Percentiles rank a stretch among this genome's conserved stretches.
phyloP scores from a whole-genome alignment of 1,284 basidiomycete genomes.

The Chalciporus sp. region DNA sequence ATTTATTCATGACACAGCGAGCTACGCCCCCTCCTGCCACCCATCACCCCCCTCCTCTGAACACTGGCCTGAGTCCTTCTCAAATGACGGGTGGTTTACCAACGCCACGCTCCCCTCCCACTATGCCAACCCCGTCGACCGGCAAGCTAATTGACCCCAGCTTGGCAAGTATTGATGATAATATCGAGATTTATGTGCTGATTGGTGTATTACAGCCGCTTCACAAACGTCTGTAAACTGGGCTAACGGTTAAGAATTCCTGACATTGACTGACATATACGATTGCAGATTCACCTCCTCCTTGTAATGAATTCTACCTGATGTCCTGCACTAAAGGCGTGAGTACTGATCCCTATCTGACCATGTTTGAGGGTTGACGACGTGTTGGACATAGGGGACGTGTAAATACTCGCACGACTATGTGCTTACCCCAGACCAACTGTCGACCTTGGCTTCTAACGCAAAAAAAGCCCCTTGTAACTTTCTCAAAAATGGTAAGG shows the following conservation, averaged over 20 bases:
- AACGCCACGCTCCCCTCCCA: constrained; percentile 55
- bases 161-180: constrained; percentile 41
- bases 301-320: constrained; percentile 79
- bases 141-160: constrained; percentile 55
- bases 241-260: background rate
- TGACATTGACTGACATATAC: constrained; percentile 17
- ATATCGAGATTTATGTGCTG: constrained; percentile 15
- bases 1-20: constrained; percentile 63
- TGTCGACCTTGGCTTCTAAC: constrained; percentile 63
- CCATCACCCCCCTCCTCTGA: constrained; percentile 48
- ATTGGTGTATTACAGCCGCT: constrained; percentile 42
- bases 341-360: constrained; percentile 25
- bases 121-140: constrained; percentile 30
- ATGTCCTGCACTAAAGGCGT: constrained; percentile 80
- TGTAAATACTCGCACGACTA: constrained; percentile 85
- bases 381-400: constrained; percentile 45
- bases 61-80: constrained; percentile 38
- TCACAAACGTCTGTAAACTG: constrained; percentile 47
- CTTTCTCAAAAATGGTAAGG: constrained; percentile 71
- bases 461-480: constrained; percentile 83
- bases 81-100: constrained; percentile 53
- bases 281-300: constrained; percentile 53
- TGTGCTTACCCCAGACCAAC: constrained; percentile 64
- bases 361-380: constrained; percentile 6
- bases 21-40: constrained; percentile 35